Base-by-base conservation (phyloP, 257 asterid genomes). In the Solanum tarapatanum region DNA sequence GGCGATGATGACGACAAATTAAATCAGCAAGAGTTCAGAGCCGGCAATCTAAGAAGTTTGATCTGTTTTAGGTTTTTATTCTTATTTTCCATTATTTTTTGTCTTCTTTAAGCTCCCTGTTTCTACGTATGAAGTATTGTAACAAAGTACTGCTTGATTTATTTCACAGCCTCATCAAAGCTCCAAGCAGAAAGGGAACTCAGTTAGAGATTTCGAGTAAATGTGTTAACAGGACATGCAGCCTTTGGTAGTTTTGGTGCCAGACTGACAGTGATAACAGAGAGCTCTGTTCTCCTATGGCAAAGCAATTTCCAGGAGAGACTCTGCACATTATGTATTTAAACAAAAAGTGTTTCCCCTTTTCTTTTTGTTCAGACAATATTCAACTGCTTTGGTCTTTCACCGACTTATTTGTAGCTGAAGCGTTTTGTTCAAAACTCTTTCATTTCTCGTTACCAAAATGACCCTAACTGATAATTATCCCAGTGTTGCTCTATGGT, bases 1-100 rank as follows among this genome's bases (percentile, higher is more conserved):
- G 87, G 87, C 69, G 90, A 89, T 85, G 96, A 91, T 83, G 90
- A 90, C 88, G 89, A 89, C 72, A 58, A 88, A 90, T 87, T 77
- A 39, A 86, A 84, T 72, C 75, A 55, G 91, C 91, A 91, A 87
- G 87, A 84, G 93, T 90, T 90, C 88, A 37, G 90, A 89, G 90
- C 90, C 83, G 88, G 74, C 82, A 88, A 41, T 26, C 17, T 37
- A 11, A 62, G 73, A 26, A 86, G 17, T 76, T 82, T 26, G 83
- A 87, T 86, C 41, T 36, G 87, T 55, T 83, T 30, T 80, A 70
- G 92, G 92, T 89, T 83, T 89, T 75, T 68, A 7, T 33, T 17
- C 37, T 64, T 14, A 2, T 11, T 7, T 43, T 66, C 58, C 30
- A 3, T 37, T 84, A 14, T 7, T 33, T 13, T 73, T 69, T 37